Base-by-base conservation (phyloP, 371 early-diverging fungal genomes). In the Entomophthora muscae region DNA sequence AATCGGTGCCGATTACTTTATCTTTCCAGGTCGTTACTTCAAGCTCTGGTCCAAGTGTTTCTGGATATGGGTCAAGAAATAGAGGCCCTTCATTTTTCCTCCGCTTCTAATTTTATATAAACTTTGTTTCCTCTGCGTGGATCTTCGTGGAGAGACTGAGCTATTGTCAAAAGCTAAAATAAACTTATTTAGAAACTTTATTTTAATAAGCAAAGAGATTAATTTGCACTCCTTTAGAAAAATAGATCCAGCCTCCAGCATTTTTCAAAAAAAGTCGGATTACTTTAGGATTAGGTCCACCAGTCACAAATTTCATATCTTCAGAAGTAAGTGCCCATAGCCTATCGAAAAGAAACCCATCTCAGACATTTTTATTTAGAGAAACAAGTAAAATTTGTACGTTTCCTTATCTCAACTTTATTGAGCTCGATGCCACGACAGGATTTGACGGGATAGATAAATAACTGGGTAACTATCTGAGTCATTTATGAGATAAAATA, bases 301-400 rank as follows among this genome's bases (percentile, higher is more conserved):
- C 66, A 17, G 66, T 61, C 23, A 65, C 13, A 7, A 61, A 32
- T 3, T 33, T 63, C 22, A 64, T 26, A 33, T 66, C 30, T 13
- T 60, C 30, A 64, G 63, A 53, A 1, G 54, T 59, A 51, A 69
- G 31, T 30, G 64, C 56, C 64, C 61, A 68, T 28, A 42, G 55
- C 53, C 66, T 66, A 66, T 68, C 69, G 29, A 61, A 68, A 31
- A 54, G 52, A 29, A 68, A 55, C 30, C 69, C 69, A 61, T 32
- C 64, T 61, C 56, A 32, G 24, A 3, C 28, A 22, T 2, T 28
- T 29, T 7, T 26, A 57, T 3, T 57, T 29, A 7, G 1, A 57
- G 13, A 57, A 12, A 54, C 23, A 22, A 29, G 26, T 5, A 57
- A 57, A 57, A 10, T 26, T 22, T 10, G 5, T 58, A 58, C 58